phyloP scores from a whole-genome alignment of 352 stramenopile genomes.

The Pythium aquatile region DNA sequence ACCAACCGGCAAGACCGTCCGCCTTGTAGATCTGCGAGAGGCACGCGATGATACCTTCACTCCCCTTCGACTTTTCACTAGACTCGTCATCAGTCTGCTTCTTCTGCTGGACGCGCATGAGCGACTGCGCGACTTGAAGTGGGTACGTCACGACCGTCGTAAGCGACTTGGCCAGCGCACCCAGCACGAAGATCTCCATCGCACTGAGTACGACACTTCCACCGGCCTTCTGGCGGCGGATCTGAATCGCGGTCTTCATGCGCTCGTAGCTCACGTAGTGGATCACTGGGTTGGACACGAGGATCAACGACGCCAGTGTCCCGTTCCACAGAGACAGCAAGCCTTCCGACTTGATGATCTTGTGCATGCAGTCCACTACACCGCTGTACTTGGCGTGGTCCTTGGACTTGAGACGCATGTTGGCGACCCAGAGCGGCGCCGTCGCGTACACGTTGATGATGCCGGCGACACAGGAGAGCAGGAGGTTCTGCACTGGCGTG shows the following conservation, averaged over 20 bases:
- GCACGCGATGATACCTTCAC: slow-evolving; percentile 32
- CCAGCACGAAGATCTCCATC: slow-evolving; percentile 90
- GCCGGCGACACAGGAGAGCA: slow-evolving; percentile 69
- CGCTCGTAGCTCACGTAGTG: slow-evolving; percentile 95
- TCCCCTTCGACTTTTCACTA: background rate
- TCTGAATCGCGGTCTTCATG: slow-evolving; percentile 76
- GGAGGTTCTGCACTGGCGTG: slow-evolving; percentile 57
- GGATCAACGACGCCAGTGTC: slow-evolving; percentile 87
- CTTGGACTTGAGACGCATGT: slow-evolving; percentile 91
- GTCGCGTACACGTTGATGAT: slow-evolving; percentile 84
- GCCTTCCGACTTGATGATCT: slow-evolving; percentile 74
- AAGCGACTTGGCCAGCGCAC: slow-evolving; percentile 90
- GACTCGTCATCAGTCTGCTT: background rate
- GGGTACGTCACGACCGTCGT: slow-evolving; percentile 94
- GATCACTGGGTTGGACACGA: slow-evolving; percentile 95
- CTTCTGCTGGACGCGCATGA: slow-evolving; percentile 79
- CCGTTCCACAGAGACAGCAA: slow-evolving; percentile 90
- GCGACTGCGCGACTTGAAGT: slow-evolving; percentile 91
- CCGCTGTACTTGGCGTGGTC: slow-evolving; percentile 61
- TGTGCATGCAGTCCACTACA: slow-evolving; percentile 47
- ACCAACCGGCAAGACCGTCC: slow-evolving; percentile 81
- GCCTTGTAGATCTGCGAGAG: slow-evolving; percentile 62
- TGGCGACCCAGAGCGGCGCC: slow-evolving; percentile 93
- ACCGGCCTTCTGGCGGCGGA: slow-evolving; percentile 29
- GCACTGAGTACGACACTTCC: slow-evolving; percentile 43